These are phyloP conservation scores for Hanseniaspora valbyensis DNA, from an alignment of 805 yeast species.

Conservation along the genomic window DNA sequence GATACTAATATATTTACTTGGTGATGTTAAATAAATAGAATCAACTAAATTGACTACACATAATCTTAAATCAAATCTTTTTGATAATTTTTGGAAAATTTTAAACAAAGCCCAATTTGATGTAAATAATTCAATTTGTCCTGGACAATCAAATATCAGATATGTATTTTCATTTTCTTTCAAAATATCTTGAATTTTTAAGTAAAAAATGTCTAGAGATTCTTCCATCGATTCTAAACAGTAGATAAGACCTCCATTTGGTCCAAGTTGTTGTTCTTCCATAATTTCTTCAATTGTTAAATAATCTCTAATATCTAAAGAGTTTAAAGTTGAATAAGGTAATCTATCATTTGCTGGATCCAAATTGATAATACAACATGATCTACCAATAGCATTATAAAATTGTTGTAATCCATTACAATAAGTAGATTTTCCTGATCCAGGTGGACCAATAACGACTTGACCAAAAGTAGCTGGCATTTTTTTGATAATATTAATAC, in stretches of 20 bases:
- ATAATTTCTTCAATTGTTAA: conserved; percentile 67
- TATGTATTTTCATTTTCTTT: conserved; percentile 46
- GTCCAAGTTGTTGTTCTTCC: conserved; percentile 63
- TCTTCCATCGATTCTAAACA: conserved; percentile 63
- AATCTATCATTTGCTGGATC: conserved; percentile 82
- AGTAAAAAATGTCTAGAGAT: conserved; percentile 47
- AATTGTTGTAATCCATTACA: conserved; percentile 89
- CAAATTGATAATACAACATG: conserved; percentile 69
- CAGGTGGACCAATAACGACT: conserved; percentile 95
- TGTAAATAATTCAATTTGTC: conserved; percentile 91
- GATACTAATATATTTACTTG: conserved; percentile 80
- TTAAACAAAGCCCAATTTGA: conserved; percentile 64
- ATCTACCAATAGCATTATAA: conserved; percentile 85
- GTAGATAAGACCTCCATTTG: conserved; percentile 80
- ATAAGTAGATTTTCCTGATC: conserved; percentile 91
- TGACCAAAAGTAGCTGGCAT: conserved; percentile 61
- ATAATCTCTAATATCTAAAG: conserved; percentile 67
- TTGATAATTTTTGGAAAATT: conserved; percentile 56
- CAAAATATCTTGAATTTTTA: conserved; percentile 46
- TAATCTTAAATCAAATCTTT: conserved; percentile 54
- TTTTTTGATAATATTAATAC: too few relatives aligned
- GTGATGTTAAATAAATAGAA: conserved; percentile 66
- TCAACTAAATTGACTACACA: conserved; percentile 84
- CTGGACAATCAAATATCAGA: conserved; percentile 81
- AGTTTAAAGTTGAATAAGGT: conserved; percentile 50